Evolutionary conservation across 2,329 filamentous ascomycete species (phyloP).

Genomic region (Huntiella decipiens): DNA sequence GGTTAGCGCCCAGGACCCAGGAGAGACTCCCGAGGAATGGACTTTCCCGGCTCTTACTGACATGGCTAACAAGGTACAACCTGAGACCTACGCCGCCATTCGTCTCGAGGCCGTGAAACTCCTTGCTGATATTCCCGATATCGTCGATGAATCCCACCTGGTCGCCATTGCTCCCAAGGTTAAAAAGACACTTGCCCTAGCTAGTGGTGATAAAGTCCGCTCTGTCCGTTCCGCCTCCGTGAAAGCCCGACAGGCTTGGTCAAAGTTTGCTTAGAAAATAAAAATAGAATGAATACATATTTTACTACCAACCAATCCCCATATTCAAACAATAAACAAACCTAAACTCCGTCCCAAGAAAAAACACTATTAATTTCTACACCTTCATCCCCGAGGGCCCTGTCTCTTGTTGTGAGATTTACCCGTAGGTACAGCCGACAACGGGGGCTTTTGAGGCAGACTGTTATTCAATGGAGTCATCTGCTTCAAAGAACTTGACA

Average conservation of each 20-base stretch:
- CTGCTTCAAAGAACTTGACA: constrained; percentile 1
- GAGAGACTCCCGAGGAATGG: constrained; percentile 15
- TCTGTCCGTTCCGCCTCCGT: constrained; percentile 32
- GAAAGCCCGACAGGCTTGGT: constrained; percentile 30
- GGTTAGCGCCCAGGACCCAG: constrained; percentile 19
- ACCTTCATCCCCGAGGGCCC: constrained; percentile 17
- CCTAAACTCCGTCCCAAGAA: background rate
- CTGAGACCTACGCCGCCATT: background rate
- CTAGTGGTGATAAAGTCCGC: constrained; percentile 34
- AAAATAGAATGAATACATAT: background rate
- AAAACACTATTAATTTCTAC: constrained; percentile 17
- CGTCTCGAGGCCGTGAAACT: constrained; percentile 18
- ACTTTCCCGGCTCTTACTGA: constrained; percentile 8
- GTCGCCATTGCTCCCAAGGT: constrained; percentile 26
- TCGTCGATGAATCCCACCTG: constrained; percentile 29
- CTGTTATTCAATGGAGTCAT: constrained; percentile 17
- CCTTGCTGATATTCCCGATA: constrained; percentile 26
- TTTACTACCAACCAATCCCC: background rate
- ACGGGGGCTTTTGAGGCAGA: constrained; percentile 9
- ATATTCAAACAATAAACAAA: background rate
- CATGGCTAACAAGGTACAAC: constrained; percentile 3
- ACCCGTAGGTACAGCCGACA: constrained; percentile 17
- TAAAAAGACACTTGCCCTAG: constrained; percentile 27
- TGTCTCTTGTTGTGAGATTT: constrained; percentile 20
- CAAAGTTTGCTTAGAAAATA: constrained; percentile 10